phyloP scores from a whole-genome alignment of 176 grass and related monocot species.

The Hyparrhenia diplandra region DNA sequence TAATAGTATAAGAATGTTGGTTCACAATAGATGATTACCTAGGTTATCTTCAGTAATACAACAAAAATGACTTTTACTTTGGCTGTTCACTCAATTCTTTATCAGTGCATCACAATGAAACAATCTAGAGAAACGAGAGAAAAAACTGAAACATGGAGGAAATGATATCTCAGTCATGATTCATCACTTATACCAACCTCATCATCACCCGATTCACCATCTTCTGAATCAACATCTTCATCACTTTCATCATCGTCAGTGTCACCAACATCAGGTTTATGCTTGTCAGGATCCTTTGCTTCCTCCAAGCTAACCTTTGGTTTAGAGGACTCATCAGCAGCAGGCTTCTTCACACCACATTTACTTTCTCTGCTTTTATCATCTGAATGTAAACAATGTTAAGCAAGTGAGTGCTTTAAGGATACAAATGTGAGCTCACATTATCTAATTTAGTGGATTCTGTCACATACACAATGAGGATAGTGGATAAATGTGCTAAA shows the following conservation, averaged over 20 bases:
- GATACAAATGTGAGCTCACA: not conserved
- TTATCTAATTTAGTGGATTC: not conserved
- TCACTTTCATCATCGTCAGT: conserved; percentile 11
- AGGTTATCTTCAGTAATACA: conserved; percentile 2
- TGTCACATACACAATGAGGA: not conserved
- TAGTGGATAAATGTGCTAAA: not conserved
- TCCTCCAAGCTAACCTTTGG: conserved; percentile 16
- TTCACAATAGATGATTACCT: not conserved
- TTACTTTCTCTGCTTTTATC: conserved; percentile 39
- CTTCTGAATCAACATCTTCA: conserved; percentile 29
- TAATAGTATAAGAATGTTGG: not conserved
- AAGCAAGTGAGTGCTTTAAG: conserved; percentile 2
- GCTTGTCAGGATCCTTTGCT: conserved; percentile 25
- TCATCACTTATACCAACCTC: conserved; percentile 27
- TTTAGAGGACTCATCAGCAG: conserved; percentile 16
- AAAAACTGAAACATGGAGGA: not conserved
- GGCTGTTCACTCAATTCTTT: not conserved
- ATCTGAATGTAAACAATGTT: conserved; percentile 38
- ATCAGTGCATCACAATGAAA: not conserved
- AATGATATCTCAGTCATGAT: not conserved
- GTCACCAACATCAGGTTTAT: conserved; percentile 30
- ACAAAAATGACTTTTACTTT: not conserved
- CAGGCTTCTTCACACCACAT: conserved; percentile 28
- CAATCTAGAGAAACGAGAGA: not conserved
- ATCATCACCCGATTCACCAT: conserved; percentile 36